Evolutionary conservation across 2,329 filamentous ascomycete genomes (phyloP).

Genomic region (Fusarium kyushuense): DNA sequence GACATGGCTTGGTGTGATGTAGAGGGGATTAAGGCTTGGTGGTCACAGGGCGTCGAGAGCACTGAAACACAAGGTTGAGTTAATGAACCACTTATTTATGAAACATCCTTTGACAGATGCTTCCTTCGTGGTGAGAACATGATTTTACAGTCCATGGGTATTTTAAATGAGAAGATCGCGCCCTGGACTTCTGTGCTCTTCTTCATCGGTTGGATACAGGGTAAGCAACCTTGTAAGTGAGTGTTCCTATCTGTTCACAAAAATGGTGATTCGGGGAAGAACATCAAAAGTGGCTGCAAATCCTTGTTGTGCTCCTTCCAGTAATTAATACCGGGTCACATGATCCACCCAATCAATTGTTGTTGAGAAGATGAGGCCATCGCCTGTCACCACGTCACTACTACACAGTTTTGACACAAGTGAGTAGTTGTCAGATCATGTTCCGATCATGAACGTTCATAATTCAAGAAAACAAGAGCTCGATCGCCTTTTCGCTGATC

Average conservation of each 20-base stretch:
- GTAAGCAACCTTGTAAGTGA: background rate
- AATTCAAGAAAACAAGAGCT: slow-evolving; percentile 26
- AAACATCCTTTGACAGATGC: background rate
- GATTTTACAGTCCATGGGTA: background rate
- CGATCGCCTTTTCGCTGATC: slow-evolving; percentile 40
- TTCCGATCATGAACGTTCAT: background rate
- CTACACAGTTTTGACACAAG: background rate
- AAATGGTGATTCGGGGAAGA: too few species aligned
- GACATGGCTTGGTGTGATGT: slow-evolving; percentile 65
- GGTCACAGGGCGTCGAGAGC: slow-evolving; percentile 49
- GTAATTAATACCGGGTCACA: background rate
- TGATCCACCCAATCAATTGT: background rate
- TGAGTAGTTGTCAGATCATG: background rate
- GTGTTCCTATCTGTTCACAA: background rate
- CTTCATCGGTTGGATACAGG: background rate
- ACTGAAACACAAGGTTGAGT: background rate
- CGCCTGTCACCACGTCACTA: background rate
- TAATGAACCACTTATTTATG: background rate
- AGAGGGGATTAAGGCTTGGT: slow-evolving; percentile 60
- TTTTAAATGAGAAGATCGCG: background rate
- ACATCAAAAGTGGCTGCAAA: too few species aligned
- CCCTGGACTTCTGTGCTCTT: background rate
- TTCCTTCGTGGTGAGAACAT: background rate
- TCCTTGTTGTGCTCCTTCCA: background rate
- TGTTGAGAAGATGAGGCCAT: background rate